Conservation (phyloP, 345 rosid species). For the Corchorus olitorius region DNA sequence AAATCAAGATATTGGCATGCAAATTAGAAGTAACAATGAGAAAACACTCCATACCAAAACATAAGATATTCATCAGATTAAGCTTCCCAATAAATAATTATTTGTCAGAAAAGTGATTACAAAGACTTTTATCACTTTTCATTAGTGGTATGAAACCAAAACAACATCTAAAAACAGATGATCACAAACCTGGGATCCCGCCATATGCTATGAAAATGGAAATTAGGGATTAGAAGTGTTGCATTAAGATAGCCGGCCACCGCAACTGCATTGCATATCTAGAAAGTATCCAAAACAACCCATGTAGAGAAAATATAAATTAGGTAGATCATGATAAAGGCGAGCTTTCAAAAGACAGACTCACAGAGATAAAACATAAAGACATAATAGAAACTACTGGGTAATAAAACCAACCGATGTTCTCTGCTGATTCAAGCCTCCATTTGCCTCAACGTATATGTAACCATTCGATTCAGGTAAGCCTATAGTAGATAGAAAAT, state of each 20-base stretch:
- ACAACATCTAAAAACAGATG: not conserved
- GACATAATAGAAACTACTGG: conserved; percentile 22
- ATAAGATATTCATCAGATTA: not conserved
- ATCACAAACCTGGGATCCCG: conserved; percentile 86
- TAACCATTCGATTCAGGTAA: conserved; percentile 96
- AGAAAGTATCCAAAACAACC: conserved; percentile 39
- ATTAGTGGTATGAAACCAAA: conserved; percentile 3
- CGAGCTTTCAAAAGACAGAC: conserved; percentile 19
- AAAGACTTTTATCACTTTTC: not conserved
- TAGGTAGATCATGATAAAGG: conserved; percentile 20
- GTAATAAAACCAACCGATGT: conserved; percentile 79
- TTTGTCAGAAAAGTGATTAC: not conserved
- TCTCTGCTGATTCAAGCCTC: conserved; percentile 98
- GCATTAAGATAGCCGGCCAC: conserved; percentile 99
- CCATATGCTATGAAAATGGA: conserved; percentile 99
- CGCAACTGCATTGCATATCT: conserved; percentile 99
- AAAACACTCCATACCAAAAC: not conserved
- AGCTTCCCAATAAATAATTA: conserved; percentile 4
- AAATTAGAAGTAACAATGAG: not conserved
- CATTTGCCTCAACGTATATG: conserved; percentile 95
- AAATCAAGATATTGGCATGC: not conserved
- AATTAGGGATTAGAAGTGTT: conserved; percentile 87
- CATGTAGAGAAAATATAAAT: conserved; percentile 31
- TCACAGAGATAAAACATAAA: not conserved
- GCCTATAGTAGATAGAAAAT: conserved; percentile 41